A percentile compares a stretch with the other conserved stretches of the same genome.
phyloP scores from a whole-genome alignment of 2,329 filamentous ascomycete genomes.

The Pyrenochaeta sp. region DNA sequence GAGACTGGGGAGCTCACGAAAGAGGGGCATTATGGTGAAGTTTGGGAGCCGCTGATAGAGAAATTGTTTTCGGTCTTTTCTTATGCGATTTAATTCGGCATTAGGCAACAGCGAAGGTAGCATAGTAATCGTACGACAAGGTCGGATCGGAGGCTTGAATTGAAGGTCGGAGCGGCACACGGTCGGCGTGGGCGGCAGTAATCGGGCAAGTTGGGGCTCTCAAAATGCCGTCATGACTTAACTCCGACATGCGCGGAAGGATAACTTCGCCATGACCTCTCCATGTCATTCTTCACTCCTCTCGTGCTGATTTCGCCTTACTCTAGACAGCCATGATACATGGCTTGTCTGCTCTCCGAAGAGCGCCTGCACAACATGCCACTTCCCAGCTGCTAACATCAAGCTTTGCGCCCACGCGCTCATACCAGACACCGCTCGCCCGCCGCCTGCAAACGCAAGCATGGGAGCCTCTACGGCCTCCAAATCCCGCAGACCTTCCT shows the following conservation, averaged over 20 bases:
- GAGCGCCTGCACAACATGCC: constrained; percentile 36
- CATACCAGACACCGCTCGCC: constrained; percentile 23
- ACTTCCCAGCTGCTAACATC: constrained; percentile 31
- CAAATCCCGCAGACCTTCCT: constrained; percentile 80
- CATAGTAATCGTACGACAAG: background rate
- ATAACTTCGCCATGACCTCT: constrained; percentile 7
- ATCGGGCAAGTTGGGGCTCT: constrained; percentile 13
- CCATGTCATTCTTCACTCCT: constrained; percentile 41
- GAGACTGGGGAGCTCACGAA: background rate
- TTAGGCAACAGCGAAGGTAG: background rate
- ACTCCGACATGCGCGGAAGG: constrained; percentile 20
- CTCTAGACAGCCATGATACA: constrained; percentile 47
- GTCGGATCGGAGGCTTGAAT: constrained; percentile 1
- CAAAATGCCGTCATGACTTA: constrained; percentile 37
- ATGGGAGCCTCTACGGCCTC: constrained; percentile 65
- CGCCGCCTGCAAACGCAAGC: constrained; percentile 44
- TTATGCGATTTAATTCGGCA: background rate
- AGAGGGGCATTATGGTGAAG: background rate
- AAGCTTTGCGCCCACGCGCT: constrained; percentile 16
- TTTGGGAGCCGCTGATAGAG: background rate
- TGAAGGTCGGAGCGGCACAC: constrained; percentile 4
- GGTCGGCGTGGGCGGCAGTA: constrained; percentile 9
- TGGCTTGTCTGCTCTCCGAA: constrained; percentile 47
- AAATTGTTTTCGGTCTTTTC: background rate
- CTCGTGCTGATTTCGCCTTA: constrained; percentile 7